Evolutionary conservation across 345 rosid species (phyloP).

Genomic region (Toxicodendron radicans): DNA sequence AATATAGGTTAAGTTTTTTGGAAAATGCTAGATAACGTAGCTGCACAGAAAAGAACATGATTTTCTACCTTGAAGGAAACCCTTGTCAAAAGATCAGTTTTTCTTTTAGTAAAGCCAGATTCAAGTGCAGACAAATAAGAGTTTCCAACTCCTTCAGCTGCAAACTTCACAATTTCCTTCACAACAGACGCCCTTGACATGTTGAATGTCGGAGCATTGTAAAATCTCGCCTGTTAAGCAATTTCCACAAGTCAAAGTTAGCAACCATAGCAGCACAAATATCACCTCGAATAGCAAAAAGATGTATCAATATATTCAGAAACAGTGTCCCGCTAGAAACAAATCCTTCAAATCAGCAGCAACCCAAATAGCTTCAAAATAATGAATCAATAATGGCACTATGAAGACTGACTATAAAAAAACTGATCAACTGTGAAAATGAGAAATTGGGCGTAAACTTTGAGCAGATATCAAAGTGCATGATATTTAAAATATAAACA

Average conservation of each 20-base stretch:
- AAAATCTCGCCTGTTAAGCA: constrained; percentile 61
- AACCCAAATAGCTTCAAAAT: background rate
- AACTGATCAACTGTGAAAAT: background rate
- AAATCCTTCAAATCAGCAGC: background rate
- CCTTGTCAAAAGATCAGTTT: constrained; percentile 67
- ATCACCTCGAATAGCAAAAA: background rate
- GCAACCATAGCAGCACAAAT: background rate
- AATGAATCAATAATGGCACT: background rate
- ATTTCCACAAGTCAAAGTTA: constrained; percentile 6
- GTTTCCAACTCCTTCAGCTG: constrained; percentile 53
- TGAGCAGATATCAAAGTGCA: too few species aligned
- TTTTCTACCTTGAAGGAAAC: constrained; percentile 73
- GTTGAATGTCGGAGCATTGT: constrained; percentile 58
- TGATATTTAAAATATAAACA: background rate
- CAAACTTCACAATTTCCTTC: constrained; percentile 51
- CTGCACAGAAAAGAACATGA: background rate
- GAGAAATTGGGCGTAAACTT: background rate
- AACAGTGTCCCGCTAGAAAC: background rate
- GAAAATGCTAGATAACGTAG: background rate
- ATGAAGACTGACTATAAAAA: background rate
- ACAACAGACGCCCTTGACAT: constrained; percentile 56
- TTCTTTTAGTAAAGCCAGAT: constrained; percentile 54
- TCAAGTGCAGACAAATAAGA: constrained; percentile 45
- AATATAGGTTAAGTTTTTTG: background rate
- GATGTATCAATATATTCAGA: background rate